Evolutionary conservation across 352 stramenopile genomes (phyloP).

Genomic region (Phytophthora syringae): DNA sequence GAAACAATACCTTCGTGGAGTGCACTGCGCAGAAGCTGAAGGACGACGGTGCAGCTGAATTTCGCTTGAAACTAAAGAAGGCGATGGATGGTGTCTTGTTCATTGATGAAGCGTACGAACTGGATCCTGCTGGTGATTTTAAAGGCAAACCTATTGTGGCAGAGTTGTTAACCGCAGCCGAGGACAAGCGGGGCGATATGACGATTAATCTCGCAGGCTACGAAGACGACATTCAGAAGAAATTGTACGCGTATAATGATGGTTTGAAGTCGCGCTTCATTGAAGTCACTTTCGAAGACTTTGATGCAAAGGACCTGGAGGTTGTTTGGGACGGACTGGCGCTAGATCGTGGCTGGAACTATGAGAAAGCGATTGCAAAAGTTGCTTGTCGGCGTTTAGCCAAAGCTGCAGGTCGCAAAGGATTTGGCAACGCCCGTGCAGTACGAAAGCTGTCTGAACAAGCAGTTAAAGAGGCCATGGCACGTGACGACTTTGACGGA

Average conservation of each 20-base stretch:
- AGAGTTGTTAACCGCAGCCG: slow-evolving; percentile 85
- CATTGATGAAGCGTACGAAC: slow-evolving; percentile 93
- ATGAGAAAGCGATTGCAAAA: slow-evolving; percentile 51
- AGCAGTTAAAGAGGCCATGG: slow-evolving; percentile 64
- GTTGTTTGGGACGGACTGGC: slow-evolving; percentile 72
- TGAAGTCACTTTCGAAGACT: slow-evolving; percentile 91
- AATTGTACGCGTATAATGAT: slow-evolving; percentile 92
- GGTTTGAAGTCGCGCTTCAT: slow-evolving; percentile 88
- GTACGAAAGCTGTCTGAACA: slow-evolving; percentile 82
- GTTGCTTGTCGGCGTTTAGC: slow-evolving; percentile 73
- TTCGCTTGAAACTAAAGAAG: slow-evolving; percentile 75
- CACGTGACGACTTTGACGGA: slow-evolving; percentile 69
- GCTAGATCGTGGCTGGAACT: slow-evolving; percentile 55
- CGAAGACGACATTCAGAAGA: slow-evolving; percentile 93
- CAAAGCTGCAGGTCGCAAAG: slow-evolving; percentile 70
- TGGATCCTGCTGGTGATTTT: slow-evolving; percentile 81
- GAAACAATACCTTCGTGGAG: slow-evolving; percentile 41
- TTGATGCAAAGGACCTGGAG: slow-evolving; percentile 86
- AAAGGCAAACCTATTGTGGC: slow-evolving; percentile 90
- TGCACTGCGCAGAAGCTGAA: slow-evolving; percentile 79
- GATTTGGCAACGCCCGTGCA: slow-evolving; percentile 88
- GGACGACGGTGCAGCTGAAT: slow-evolving; percentile 67
- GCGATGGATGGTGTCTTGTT: slow-evolving; percentile 90
- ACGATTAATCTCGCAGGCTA: slow-evolving; percentile 94
- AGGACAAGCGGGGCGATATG: slow-evolving; percentile 85